Evolutionary conservation across 1,139 yeast species (phyloP), one percentile per base, ranked within the genome.

Genomic region (Candida glucosophila): DNA sequence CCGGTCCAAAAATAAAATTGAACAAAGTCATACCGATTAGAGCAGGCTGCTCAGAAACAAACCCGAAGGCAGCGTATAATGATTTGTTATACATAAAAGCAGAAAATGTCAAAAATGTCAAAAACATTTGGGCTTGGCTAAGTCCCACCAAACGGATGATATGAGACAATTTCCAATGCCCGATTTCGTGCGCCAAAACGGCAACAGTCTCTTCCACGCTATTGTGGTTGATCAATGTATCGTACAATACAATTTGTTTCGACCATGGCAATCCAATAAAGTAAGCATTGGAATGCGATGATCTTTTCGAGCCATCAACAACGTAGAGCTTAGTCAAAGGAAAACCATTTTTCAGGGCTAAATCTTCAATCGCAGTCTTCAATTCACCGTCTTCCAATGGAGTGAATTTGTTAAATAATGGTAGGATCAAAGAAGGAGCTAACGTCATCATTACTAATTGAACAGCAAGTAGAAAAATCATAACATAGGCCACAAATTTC

Each of bases 241-340:
- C 98, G 49, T 67, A 90, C 28, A 90, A 68, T 25, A 90, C 97
- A 55, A 90, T 90, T 52, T 88, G 90, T 56, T 90, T 90, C 31
- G 86, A 77, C 92, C 96, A 88, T 23, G 98, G 98, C 43, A 90
- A 67, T 5, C 98, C 98, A 39, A 82, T 75, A 49, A 90, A 90
- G 53, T 83, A 90, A 22, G 98, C 98, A 48, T 90, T 90, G 5
- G 97, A 88, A 55, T 90, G 98, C 9, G 94, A 75, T 1, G 95
- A 83, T 58, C 97, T 79, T 52, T 80, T 83, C 25, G 97, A 88
- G 9, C 97, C 97, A 50, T 90, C 98, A 48, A 88, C 74, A 26
- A 88, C 95, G 44, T 72, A 82, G 32, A 90, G 63, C 46, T 85
- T 77, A 31, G 77, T 71, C 49, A 86, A 71, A 37, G 98, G 98